Percentiles rank a stretch among this genome's conserved stretches.
These are phyloP conservation scores for Candida tropicalis DNA, from an alignment of 1,139 yeast genomes.

Conservation along the genomic window DNA sequence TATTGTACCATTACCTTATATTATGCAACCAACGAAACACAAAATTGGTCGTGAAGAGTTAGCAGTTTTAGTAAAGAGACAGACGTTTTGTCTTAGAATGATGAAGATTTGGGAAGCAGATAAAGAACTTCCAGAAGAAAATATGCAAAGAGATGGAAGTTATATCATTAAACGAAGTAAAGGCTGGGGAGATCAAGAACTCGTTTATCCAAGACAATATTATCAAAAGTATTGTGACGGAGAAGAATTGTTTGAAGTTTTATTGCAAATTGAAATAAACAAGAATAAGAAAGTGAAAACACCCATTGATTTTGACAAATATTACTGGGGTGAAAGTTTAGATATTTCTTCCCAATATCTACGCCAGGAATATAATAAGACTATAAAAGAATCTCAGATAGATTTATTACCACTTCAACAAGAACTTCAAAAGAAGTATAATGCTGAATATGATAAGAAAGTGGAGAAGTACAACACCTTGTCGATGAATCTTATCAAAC, in stretches of 20 bases:
- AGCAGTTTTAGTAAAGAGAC: conserved; percentile 36
- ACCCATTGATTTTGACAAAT: conserved; percentile 5
- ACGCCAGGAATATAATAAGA: conserved; percentile 17
- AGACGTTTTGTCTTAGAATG: conserved; percentile 27
- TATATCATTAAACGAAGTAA: conserved; percentile 30
- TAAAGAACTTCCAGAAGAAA: conserved; percentile 12
- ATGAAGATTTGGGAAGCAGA: conserved; percentile 31
- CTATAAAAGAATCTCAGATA: conserved; percentile 21
- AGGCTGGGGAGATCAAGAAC: conserved; percentile 31
- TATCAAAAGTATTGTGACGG: conserved; percentile 30
- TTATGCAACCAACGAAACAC: conserved; percentile 30
- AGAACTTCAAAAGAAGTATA: conserved; percentile 27
- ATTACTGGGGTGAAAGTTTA: conserved; percentile 29
- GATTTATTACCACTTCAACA: conserved; percentile 10
- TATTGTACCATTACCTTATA: conserved; percentile 29
- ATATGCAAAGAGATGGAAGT: conserved; percentile 27
- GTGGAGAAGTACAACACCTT: conserved; percentile 22
- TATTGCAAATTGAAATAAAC: conserved; percentile 18
- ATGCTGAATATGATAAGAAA: conserved; percentile 25
- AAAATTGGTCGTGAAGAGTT: conserved; percentile 25
- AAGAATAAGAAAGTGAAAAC: neutral
- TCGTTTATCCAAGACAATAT: conserved; percentile 31
- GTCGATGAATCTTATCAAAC: conserved; percentile 18
- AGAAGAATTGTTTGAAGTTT: conserved; percentile 42
- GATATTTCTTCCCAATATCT: conserved; percentile 23